Conservation (phyloP, 805 yeast genomes). For the Nakazawaea pomicola region DNA sequence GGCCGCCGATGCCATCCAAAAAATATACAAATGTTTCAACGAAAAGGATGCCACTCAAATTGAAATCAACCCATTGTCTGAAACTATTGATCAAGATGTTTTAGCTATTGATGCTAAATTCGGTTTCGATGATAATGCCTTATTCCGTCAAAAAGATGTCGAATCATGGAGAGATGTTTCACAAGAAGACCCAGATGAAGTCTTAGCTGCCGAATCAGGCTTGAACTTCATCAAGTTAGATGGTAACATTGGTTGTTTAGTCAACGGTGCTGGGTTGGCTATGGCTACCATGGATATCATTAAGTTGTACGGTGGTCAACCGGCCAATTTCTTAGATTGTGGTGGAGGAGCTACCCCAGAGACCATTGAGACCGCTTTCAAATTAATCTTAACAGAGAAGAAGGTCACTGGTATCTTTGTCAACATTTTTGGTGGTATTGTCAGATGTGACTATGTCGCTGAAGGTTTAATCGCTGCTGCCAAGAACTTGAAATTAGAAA, state of each 20-base stretch:
- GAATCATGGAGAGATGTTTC: conserved; percentile 95
- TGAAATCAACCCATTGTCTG: conserved; percentile 97
- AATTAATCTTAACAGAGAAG: conserved; percentile 83
- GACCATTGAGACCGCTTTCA: conserved; percentile 95
- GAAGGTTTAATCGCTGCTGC: conserved; percentile 95
- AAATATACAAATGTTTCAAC: conserved; percentile 80
- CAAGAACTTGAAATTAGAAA: conserved; percentile 80
- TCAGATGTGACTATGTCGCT: conserved; percentile 98
- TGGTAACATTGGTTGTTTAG: conserved; percentile 98
- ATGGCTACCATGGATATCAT: conserved; percentile 99
- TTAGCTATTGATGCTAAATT: conserved; percentile 99
- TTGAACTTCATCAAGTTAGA: conserved; percentile 96
- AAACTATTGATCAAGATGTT: conserved; percentile 84
- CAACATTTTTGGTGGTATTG: conserved; percentile 99
- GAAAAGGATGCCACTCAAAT: conserved; percentile 97
- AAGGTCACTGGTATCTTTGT: conserved; percentile 94
- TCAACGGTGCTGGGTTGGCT: conserved; percentile 99
- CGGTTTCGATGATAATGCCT: conserved; percentile 95
- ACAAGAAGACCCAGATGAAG: conserved; percentile 98
- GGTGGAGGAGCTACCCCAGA: conserved; percentile 99
- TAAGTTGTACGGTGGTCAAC: conserved; percentile 96
- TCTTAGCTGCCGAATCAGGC: conserved; percentile 83
- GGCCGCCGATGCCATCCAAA: conserved; percentile 83
- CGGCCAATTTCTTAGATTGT: conserved; percentile 98
- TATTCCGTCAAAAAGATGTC: conserved; percentile 90